phyloP scores from a whole-genome alignment of 179 eudicot species.

The Pouteria campechiana region DNA sequence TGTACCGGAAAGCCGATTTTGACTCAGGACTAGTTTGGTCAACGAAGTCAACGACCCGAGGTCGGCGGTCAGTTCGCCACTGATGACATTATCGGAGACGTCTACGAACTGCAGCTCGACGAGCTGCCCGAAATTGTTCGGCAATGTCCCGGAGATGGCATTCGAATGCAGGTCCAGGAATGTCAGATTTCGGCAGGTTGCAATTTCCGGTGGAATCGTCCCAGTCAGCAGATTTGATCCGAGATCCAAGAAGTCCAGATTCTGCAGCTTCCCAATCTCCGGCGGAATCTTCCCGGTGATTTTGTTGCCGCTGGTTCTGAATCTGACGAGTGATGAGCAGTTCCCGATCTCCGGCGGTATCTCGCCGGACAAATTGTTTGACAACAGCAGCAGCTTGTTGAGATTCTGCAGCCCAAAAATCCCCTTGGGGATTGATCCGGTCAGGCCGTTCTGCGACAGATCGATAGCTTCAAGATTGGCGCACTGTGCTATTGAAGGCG shows the following conservation, averaged over 20 bases:
- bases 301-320: slow-evolving; percentile 52
- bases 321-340: slow-evolving; percentile 57
- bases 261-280: slow-evolving; percentile 53
- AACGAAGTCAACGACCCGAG: slow-evolving; percentile 63
- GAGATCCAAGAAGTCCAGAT: slow-evolving; percentile 64
- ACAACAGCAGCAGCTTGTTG: slow-evolving; percentile 55
- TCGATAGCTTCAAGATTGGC: slow-evolving; percentile 56
- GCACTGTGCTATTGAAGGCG: slow-evolving; percentile 41
- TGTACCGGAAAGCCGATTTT: slow-evolving; percentile 50
- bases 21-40: slow-evolving; percentile 59
- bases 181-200: slow-evolving; percentile 66
- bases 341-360: slow-evolving; percentile 67
- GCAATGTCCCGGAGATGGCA: slow-evolving; percentile 52
- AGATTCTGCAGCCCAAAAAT: slow-evolving; percentile 50
- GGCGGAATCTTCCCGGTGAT: slow-evolving; percentile 61
- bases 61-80: slow-evolving; percentile 36
- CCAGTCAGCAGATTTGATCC: slow-evolving; percentile 65
- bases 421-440: slow-evolving; percentile 62
- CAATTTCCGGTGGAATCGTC: slow-evolving; percentile 49
- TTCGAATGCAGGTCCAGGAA: slow-evolving; percentile 81
- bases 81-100: slow-evolving; percentile 56
- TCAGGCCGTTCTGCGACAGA: slow-evolving; percentile 54
- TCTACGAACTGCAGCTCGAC: slow-evolving; percentile 52
- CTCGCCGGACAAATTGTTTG: slow-evolving; percentile 66
- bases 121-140: slow-evolving; percentile 36